Evolutionary conservation across 2,329 filamentous ascomycete species (phyloP), one percentile per base, ranked within the genome.

Genomic region (Beauveria caledonica): DNA sequence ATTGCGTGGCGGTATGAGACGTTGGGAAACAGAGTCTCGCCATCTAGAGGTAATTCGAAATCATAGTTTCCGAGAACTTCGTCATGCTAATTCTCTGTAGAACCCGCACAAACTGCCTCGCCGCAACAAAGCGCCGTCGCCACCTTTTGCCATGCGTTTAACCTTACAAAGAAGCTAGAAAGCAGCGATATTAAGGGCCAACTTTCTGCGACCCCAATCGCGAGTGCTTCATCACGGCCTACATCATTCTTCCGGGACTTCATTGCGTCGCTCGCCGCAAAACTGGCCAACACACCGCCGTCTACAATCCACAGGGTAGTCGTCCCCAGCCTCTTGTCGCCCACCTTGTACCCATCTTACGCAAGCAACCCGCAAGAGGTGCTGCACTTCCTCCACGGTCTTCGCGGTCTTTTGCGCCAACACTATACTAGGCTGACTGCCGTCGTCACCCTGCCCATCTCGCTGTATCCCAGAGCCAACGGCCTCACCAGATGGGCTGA

Each of bases 1-100:
- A 99, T 99, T 77, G 94, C 94, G 3, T 99, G 94, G 94, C 83
- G 94, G 72, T 99, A 99, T 75, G 92, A 97, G 73, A 83, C 86
- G 39, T 74, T 97, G 58, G 88, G 89, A 17, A 87, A 74, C 60
- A 66, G 88, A 65, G 86, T 86, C 66, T 85, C 85, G 46, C 80
- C 79, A 62, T 75, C 79, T 57, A 81, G 85, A 86, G 86, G 87
- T 88, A 79, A 74, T 33, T 21, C 25, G n/a, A 39, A 5, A 57
- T 58, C 9, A 27, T 42, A 17, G 3, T 8, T 23, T 2, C n/a
- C 15, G 6, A 40, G 13, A 23, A 25, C 7, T 7, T 40, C 23
- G 39, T 15, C 33, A 23, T 53, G 23, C 46, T 61, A 60, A 59
- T 15, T 7, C 2, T 5, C 3, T 39, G 62, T 42, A 55, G 53